phyloP scores from a whole-genome alignment of 1,139 yeast species.

The Torulaspora globosa region DNA sequence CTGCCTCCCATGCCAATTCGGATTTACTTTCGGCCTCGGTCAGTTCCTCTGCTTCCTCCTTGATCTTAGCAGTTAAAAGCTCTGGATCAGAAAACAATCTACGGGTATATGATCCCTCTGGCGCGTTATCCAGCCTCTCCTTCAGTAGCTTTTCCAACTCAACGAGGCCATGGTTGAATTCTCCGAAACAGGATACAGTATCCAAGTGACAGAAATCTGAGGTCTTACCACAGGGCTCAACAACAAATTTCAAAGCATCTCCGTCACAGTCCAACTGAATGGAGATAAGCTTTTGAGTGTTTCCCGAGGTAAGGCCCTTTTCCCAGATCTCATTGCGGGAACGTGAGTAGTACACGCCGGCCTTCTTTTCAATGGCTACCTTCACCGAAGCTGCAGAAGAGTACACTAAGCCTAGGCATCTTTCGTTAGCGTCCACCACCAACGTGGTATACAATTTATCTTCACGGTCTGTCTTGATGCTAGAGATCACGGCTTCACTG shows the following conservation, averaged over 20 bases:
- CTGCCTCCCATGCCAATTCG: conserved; percentile 96
- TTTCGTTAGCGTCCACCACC: conserved; percentile 63
- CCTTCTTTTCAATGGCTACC: conserved; percentile 73
- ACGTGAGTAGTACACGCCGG: conserved; percentile 94
- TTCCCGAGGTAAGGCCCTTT: conserved; percentile 94
- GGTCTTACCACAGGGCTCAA: conserved; percentile 64
- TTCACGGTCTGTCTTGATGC: conserved; percentile 71
- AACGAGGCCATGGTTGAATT: conserved; percentile 52
- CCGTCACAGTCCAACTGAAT: conserved; percentile 85
- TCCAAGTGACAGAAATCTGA: conserved; percentile 75
- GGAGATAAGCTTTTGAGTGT: conserved; percentile 69
- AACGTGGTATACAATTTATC: conserved; percentile 86
- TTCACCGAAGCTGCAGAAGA: conserved; percentile 77
- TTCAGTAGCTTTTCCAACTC: conserved; percentile 60
- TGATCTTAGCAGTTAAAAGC: conserved; percentile 77
- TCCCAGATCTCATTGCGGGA: conserved; percentile 87
- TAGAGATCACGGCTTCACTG: conserved; percentile 50
- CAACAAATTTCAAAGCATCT: conserved; percentile 82
- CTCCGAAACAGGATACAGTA: conserved; percentile 74
- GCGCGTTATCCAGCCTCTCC: conserved; percentile 54
- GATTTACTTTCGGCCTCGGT: conserved; percentile 68
- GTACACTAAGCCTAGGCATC: conserved; percentile 84
- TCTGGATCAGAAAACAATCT: conserved; percentile 76
- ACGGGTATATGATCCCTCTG: conserved; percentile 88
- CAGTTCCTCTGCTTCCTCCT: conserved; percentile 95